Evolutionary conservation across 441 rosid species (phyloP).

Genomic region (Manihot esculenta): DNA sequence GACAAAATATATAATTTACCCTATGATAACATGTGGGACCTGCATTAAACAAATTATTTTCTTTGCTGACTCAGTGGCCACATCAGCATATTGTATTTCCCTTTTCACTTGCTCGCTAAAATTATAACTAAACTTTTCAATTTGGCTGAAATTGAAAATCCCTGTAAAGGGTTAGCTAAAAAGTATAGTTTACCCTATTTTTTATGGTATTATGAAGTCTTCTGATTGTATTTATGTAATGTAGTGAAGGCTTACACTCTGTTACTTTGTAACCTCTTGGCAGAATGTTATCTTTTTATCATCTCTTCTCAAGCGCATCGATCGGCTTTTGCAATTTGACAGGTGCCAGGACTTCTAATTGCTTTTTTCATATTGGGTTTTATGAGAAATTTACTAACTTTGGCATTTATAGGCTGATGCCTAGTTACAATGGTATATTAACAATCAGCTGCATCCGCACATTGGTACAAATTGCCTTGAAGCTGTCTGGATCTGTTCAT

Average conservation of each 20-base stretch:
- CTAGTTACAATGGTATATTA: conserved; percentile 94
- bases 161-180: too few species aligned
- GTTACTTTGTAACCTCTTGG: conserved; percentile 34
- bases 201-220: background rate
- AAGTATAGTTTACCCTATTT: too few species aligned
- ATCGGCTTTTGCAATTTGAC: conserved; percentile 93
- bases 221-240: background rate
- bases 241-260: conserved; percentile 16
- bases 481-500: conserved; percentile 78
- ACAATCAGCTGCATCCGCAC: conserved; percentile 92
- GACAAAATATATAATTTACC: too few species aligned
- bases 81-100: too few species aligned
- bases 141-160: too few species aligned
- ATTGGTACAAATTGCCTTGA: conserved; percentile 77
- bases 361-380: conserved; percentile 18
- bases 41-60: too few species aligned
- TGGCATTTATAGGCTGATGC: conserved; percentile 71
- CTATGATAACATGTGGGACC: too few species aligned
- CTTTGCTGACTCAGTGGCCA: too few species aligned
- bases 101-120: too few species aligned
- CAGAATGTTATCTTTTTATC: conserved; percentile 80
- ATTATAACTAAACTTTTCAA: too few species aligned
- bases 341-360: conserved; percentile 48
- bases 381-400: conserved; percentile 18
- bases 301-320: conserved; percentile 96